Evolutionary conservation across 148 eudicot genomes (phyloP), one percentile per base, ranked within the genome.

Genomic region (Rhododendron ferrugineum): DNA sequence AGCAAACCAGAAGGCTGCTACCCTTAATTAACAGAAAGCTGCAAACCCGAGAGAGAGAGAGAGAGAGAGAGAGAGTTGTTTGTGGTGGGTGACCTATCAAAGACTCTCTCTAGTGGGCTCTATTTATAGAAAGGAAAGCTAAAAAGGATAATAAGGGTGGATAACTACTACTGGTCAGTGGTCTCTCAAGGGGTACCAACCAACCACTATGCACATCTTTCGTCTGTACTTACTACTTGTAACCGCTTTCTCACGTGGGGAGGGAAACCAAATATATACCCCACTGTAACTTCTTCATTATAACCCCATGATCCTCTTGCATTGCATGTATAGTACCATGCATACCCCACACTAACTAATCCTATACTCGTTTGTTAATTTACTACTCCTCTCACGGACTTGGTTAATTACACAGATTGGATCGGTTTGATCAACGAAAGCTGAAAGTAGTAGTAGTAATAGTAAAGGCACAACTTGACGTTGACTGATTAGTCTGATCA

Each of bases 91-190:
- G 82, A 47, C 78, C 68, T 85, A 18, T 74, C 18, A 30, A 0
- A 36, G 70, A 80, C 68, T 30, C 83, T 9, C 26, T n/a, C 18
- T 0, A 26, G 22, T 50, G 78, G 72, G 11, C 54, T 34, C 54
- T 85, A 85, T 85, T 68, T 85, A 85, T 85, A 85, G 77, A 81
- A 80, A 34, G 79, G 40, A 80, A 80, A 80, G 64, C 37, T 58
- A 28, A 23, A 60, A 26, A 54, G 22, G 70, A 77, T 32, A 34
- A 56, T 9, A 16, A 78, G 16, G 62, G 47, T 8, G 75, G 75
- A 70, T 28, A 26, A 7, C 30, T 26, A 54, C 60, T 54, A 54
- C 60, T 15, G 22, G 22, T 30, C 30, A 70, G 34, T 26, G 37
- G 75, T 70, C 75, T 62, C 70, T 62, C 3, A 62, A 62, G 28